phyloP scores from a whole-genome alignment of 441 rosid genomes.

The Euphorbia schlechtendalii region DNA sequence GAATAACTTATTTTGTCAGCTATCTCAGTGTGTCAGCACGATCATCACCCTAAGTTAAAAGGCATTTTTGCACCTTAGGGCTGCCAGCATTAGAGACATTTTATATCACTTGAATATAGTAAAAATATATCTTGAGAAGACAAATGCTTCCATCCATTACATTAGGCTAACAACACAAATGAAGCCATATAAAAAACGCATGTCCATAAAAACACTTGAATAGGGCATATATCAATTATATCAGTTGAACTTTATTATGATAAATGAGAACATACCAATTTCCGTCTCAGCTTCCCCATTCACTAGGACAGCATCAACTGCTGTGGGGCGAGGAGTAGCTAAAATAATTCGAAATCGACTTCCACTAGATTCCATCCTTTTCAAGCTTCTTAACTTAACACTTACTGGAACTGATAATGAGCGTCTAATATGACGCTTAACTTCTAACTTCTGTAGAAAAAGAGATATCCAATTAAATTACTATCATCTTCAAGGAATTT shows the following conservation, averaged over 20 bases:
- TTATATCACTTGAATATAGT: too few relatives aligned
- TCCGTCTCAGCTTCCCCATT: constrained; percentile 25
- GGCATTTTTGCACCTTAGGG: too few relatives aligned
- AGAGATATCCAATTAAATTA: not conserved
- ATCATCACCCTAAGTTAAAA: too few relatives aligned
- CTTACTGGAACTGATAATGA: constrained; percentile 49
- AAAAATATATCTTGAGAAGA: not conserved
- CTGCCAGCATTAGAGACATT: too few relatives aligned
- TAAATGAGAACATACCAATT: constrained; percentile 17
- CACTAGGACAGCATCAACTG: constrained; percentile 17
- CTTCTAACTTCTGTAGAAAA: constrained; percentile 29
- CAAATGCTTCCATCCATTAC: not conserved
- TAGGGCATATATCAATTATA: not conserved
- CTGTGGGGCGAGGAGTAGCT: constrained; percentile 27
- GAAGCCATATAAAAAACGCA: not conserved
- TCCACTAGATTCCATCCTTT: constrained; percentile 36
- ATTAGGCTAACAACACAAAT: not conserved
- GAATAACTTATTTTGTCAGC: too few relatives aligned
- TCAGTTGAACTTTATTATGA: constrained; percentile 1
- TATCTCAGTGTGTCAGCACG: too few relatives aligned
- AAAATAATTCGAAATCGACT: constrained; percentile 45
- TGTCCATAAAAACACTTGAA: not conserved
- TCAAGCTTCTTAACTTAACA: constrained; percentile 34
- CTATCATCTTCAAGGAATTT: constrained; percentile 32
- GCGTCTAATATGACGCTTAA: constrained; percentile 36